Conservation (phyloP, 108 stramenopile genomes). For the Conticribra guillardii region DNA sequence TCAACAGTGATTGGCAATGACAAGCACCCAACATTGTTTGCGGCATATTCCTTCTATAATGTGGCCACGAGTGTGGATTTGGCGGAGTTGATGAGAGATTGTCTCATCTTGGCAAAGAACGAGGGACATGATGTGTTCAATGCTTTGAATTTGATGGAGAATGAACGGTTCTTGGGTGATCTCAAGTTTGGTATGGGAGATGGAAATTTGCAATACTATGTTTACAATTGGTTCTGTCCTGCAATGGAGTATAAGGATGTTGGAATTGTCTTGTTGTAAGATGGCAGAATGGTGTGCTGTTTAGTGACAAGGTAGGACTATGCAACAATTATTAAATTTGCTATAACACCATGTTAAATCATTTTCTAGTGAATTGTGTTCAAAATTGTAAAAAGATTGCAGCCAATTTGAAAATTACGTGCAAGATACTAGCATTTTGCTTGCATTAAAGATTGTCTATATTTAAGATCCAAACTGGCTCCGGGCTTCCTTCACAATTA, state of each 20-base stretch:
- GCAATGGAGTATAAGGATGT: conserved; percentile 85
- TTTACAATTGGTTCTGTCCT: conserved; percentile 98
- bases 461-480: neutral
- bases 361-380: no score
- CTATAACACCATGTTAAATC: no score
- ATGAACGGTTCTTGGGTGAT: conserved; percentile 84
- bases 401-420: no score
- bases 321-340: no score
- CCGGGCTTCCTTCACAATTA: conserved; percentile 63
- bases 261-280: conserved; percentile 95
- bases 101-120: conserved; percentile 89
- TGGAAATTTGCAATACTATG: conserved; percentile 98
- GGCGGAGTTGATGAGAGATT: conserved; percentile 92
- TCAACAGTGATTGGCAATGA: conserved; percentile 84
- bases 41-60: conserved; percentile 98
- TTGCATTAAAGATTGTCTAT: no score
- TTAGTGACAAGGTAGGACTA: neutral
- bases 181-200: conserved; percentile 99
- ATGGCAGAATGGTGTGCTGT: neutral
- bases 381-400: no score
- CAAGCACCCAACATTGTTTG: conserved; percentile 84
- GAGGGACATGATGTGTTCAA: conserved; percentile 97
- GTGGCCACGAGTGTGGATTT: conserved; percentile 89
- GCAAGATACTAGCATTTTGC: no score
- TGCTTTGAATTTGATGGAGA: conserved; percentile 98